These are phyloP conservation scores for Ogataea kodamae DNA, from an alignment of 805 yeast genomes.

Conservation along the genomic window DNA sequence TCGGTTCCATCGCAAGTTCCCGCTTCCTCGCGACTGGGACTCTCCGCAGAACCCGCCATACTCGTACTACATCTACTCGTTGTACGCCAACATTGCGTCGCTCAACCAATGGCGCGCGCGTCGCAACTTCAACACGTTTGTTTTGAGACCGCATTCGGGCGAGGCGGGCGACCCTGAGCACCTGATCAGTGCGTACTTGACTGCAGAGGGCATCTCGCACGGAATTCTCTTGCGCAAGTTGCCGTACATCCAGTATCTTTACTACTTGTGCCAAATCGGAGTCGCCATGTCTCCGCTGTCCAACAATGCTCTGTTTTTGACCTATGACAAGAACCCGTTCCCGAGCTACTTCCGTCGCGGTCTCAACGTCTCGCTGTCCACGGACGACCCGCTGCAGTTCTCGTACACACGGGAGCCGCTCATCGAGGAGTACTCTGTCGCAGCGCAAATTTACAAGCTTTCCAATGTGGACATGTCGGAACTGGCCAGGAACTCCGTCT, in stretches of 20 bases:
- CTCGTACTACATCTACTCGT: conserved; percentile 86
- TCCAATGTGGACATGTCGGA: conserved; percentile 98
- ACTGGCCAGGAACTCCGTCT: conserved; percentile 86
- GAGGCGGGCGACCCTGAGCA: conserved; percentile 99
- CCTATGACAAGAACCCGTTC: conserved; percentile 97
- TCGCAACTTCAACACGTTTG: conserved; percentile 81
- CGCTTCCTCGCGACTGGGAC: conserved; percentile 84
- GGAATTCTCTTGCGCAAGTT: conserved; percentile 91
- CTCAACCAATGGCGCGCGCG: conserved; percentile 78
- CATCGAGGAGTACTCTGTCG: conserved; percentile 96
- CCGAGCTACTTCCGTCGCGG: conserved; percentile 89
- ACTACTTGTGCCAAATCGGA: conserved; percentile 91
- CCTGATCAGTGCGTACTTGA: conserved; percentile 80
- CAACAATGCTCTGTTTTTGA: conserved; percentile 90
- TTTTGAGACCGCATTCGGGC: conserved; percentile 97
- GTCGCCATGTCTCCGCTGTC: conserved; percentile 98
- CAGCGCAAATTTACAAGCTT: conserved; percentile 94
- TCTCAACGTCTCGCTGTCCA: conserved; percentile 86
- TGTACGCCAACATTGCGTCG: conserved; percentile 82
- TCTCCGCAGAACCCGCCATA: conserved; percentile 88
- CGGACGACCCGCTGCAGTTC: conserved; percentile 97
- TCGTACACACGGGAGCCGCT: conserved; percentile 96
- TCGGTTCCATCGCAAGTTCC: conserved; percentile 75
- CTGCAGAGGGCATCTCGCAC: conserved; percentile 91
- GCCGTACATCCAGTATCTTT: conserved; percentile 91